Evolutionary conservation across 176 grass and related monocot species (phyloP).

Genomic region (Zea mays): Zm-B73-REFERENCE-NAM-5.0 NC_050104.1:157172001-157172500

Average conservation of each 20-base stretch:
- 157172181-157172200: slow-evolving; percentile 62
- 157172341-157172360: slow-evolving; percentile 5
- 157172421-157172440: slow-evolving; percentile 62
- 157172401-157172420: slow-evolving; percentile 82
- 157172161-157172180: slow-evolving; percentile 44
- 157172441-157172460: slow-evolving; percentile 76
- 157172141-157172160: slow-evolving; percentile 49
- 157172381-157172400: slow-evolving; percentile 71
- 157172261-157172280: slow-evolving; percentile 84
- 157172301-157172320: neutral
- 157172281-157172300: slow-evolving; percentile 78
- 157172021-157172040: no score
- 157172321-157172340: neutral
- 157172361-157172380: neutral
- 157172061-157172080: no score
- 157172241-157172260: slow-evolving; percentile 74
- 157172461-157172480: slow-evolving; percentile 64
- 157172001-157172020: no score
- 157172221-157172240: slow-evolving; percentile 80
- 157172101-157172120: no score
- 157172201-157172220: slow-evolving; percentile 81
- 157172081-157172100: no score
- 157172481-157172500: slow-evolving; percentile 68
- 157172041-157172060: no score
- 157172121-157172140: slow-evolving; percentile 45